These are phyloP conservation scores for Phytophthora citricola DNA, from an alignment of 352 stramenopile genomes.

Conservation along the genomic window DNA sequence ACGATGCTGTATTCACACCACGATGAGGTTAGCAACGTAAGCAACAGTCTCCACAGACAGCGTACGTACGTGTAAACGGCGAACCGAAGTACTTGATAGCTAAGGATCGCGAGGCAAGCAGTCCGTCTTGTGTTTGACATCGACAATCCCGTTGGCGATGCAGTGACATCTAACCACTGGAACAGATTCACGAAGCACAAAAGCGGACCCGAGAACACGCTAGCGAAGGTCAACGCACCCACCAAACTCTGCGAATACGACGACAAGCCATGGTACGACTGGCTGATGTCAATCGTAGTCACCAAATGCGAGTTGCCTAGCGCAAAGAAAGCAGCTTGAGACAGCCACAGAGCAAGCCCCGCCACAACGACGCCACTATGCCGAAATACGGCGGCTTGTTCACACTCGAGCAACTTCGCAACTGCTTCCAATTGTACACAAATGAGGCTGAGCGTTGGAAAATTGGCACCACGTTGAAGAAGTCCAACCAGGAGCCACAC, in stretches of 20 bases:
- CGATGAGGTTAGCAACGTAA: constrained; percentile 10
- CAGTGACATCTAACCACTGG: constrained; percentile 43
- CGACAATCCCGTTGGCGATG: constrained; percentile 3
- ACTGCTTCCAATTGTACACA: constrained; percentile 51
- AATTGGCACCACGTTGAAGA: constrained; percentile 65
- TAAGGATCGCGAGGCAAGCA: constrained; percentile 49
- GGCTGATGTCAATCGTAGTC: constrained; percentile 90
- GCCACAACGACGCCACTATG: constrained; percentile 25
- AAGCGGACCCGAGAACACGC: constrained; percentile 78
- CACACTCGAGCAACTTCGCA: constrained; percentile 26
- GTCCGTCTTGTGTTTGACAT: constrained; percentile 3
- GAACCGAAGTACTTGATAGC: constrained; percentile 68
- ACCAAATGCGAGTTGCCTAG: constrained; percentile 91
- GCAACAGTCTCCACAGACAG: not conserved
- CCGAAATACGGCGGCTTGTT: constrained; percentile 6
- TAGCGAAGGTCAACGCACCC: constrained; percentile 74
- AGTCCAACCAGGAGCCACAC: constrained; percentile 69
- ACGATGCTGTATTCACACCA: constrained; percentile 54
- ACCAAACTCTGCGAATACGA: constrained; percentile 88
- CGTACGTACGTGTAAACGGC: constrained; percentile 66
- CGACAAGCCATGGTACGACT: constrained; percentile 83
- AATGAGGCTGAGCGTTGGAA: constrained; percentile 66
- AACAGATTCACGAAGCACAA: constrained; percentile 58
- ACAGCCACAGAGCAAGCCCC: constrained; percentile 52
- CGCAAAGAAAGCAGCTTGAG: constrained; percentile 81